Base-by-base conservation (phyloP, 2,329 filamentous ascomycete species). In the Teratosphaeriaceae sp. region DNA sequence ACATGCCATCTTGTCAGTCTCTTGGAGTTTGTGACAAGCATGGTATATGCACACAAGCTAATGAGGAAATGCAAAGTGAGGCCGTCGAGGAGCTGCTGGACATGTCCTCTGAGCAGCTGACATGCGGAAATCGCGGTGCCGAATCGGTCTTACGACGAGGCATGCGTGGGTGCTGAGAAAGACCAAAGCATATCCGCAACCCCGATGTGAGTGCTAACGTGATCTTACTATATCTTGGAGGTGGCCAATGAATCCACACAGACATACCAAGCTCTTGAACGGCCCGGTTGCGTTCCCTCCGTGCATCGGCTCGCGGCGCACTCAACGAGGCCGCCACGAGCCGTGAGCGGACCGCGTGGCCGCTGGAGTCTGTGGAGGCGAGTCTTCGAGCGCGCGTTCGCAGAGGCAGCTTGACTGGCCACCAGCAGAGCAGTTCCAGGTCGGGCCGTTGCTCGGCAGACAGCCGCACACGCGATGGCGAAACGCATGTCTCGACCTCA, bases 301-400 rank as follows among this genome's bases (percentile, higher is more conserved):
- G 4, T 38, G 19, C 8, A 24, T 7, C 37, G 37, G 37, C 37
- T 39, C 37, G 37, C 15, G 37, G 37, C 37, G 24, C 23, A 20
- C 24, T 20, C 18, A 8, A 6, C 6, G 15, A 33, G 11, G 19
- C 26, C 27, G 40, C 40, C 40, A 35, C 43, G 43, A 35, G 31
- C 43, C 43, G 43, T 26, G 6, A 23, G 22, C 44, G 44, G 44
- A 37, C 44, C 44, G 44, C 23, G 13, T 27, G 18, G 21, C 39
- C 34, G 33, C 35, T 38, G 33, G 38, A 19, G 15, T 31, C 26
- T 35, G 20, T 3, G 20, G 31, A 41, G 37, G 20, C 29, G 22
- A 27, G 23, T 11, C 21, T 40, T 15, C 18, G n/a, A 23, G 23
- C 8, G 22, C 18, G 19, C 23, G 8, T 19, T 29, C 19, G 15